Conservation (phyloP, 495 filamentous ascomycete species). For the Cetradonia linearis region DNA sequence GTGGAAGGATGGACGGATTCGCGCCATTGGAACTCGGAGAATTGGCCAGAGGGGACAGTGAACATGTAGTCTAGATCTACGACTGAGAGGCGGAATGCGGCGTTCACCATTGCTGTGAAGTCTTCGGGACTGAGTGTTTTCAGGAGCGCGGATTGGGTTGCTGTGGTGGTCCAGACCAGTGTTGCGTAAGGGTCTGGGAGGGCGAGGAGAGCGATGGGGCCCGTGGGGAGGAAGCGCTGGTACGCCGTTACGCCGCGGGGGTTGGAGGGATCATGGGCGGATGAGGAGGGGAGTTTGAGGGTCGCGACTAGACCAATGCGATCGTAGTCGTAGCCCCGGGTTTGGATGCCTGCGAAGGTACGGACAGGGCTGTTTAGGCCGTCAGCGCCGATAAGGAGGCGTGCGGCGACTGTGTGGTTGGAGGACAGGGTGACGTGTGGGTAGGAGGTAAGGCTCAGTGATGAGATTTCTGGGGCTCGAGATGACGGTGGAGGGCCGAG, state of each 20-base stretch:
- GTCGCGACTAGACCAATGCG: slow-evolving; percentile 88
- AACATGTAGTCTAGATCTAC: slow-evolving; percentile 75
- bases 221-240: slow-evolving; percentile 88
- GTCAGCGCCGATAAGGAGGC: slow-evolving; percentile 86
- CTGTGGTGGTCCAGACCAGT: slow-evolving; percentile 88
- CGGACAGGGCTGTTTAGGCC: slow-evolving; percentile 91
- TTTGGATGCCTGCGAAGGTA: slow-evolving; percentile 74
- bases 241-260: slow-evolving; percentile 58
- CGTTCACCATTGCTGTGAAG: slow-evolving; percentile 83
- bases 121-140: slow-evolving; percentile 61
- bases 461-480: slow-evolving; percentile 43
- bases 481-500: slow-evolving; percentile 41
- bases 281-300: slow-evolving; percentile 42
- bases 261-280: slow-evolving; percentile 28
- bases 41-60: slow-evolving; percentile 50
- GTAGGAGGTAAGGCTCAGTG: slow-evolving; percentile 73
- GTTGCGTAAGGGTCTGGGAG: slow-evolving; percentile 72
- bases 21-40: slow-evolving; percentile 74
- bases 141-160: slow-evolving; percentile 63
- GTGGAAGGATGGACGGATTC: slow-evolving; percentile 52
- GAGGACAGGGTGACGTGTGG: slow-evolving; percentile 64
- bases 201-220: slow-evolving; percentile 82
- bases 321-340: slow-evolving; percentile 86
- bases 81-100: slow-evolving; percentile 73
- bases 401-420: slow-evolving; percentile 52